These are phyloP conservation scores for Penicillium flavigenum DNA, from an alignment of 495 filamentous ascomycete genomes.

Conservation along the genomic window DNA sequence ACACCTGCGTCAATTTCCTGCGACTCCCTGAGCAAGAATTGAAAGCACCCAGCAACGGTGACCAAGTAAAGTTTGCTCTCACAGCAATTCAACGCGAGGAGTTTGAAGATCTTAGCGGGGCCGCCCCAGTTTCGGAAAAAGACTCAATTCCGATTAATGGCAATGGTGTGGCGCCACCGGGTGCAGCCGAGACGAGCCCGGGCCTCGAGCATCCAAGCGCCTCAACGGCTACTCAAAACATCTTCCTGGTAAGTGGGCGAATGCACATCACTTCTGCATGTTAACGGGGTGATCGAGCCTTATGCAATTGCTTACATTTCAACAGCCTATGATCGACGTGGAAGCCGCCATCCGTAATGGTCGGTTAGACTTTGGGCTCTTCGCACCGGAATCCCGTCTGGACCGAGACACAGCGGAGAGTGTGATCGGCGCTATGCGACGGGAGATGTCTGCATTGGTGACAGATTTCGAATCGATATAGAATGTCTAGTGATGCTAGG, in stretches of 20 bases:
- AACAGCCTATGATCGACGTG: slow-evolving; percentile 38
- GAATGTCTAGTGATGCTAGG: slow-evolving; percentile 9
- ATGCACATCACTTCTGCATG: slow-evolving; percentile 9
- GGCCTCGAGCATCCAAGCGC: background rate
- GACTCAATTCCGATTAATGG: slow-evolving; percentile 12
- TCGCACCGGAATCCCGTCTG: slow-evolving; percentile 28
- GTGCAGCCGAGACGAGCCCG: slow-evolving; percentile 6
- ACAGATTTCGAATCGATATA: slow-evolving; percentile 11
- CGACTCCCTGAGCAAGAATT: slow-evolving; percentile 27
- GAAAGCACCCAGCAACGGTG: slow-evolving; percentile 11
- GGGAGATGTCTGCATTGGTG: slow-evolving; percentile 22
- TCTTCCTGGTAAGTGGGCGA: slow-evolving; percentile 24
- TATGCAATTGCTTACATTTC: slow-evolving; percentile 21
- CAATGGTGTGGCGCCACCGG: slow-evolving; percentile 13
- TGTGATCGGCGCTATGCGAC: slow-evolving; percentile 24
- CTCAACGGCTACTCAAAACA: slow-evolving; percentile 15
- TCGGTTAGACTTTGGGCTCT: slow-evolving; percentile 36
- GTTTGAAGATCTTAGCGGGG: slow-evolving; percentile 12
- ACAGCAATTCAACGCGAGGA: slow-evolving; percentile 16
- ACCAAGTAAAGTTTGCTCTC: slow-evolving; percentile 12
- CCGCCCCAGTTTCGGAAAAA: background rate
- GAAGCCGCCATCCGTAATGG: slow-evolving; percentile 35
- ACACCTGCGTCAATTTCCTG: slow-evolving; percentile 40
- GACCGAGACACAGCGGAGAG: slow-evolving; percentile 19
- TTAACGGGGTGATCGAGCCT: slow-evolving; percentile 6